Conservation (phyloP, 768 basidiomycete species). For the Podaxis sp. region DNA sequence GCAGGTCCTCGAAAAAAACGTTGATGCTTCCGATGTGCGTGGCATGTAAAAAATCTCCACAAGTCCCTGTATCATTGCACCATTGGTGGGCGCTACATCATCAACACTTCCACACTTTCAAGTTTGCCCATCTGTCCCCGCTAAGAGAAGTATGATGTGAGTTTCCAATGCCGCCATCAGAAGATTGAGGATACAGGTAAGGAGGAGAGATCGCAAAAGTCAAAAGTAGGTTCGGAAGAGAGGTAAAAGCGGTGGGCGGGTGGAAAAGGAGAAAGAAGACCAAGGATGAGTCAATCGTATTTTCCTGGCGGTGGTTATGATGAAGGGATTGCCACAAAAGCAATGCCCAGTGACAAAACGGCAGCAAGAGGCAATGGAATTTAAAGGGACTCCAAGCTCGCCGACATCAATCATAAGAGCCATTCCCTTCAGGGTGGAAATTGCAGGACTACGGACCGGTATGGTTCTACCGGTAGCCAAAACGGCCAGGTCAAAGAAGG, state of each 20-base stretch:
- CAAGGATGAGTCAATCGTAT: neutral
- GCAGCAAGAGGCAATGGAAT: too few relatives aligned
- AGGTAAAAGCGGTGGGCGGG: neutral
- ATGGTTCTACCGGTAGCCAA: too few relatives aligned
- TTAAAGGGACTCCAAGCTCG: too few relatives aligned
- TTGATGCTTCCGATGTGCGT: neutral
- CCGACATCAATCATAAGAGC: too few relatives aligned
- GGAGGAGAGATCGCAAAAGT: neutral
- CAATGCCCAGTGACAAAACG: too few relatives aligned
- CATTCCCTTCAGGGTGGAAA: too few relatives aligned
- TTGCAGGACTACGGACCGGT: too few relatives aligned
- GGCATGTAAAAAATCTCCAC: neutral
- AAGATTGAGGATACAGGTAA: neutral
- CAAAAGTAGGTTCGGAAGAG: neutral
- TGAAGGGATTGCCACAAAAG: neutral
- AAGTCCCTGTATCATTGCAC: neutral
- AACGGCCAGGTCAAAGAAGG: neutral
- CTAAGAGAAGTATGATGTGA: constrained; percentile 21
- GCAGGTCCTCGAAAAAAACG: neutral
- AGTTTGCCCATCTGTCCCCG: constrained; percentile 32
- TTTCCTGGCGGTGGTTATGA: neutral
- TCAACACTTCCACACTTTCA: constrained; percentile 39
- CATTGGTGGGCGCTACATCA: constrained; percentile 29
- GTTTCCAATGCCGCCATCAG: constrained; percentile 9
- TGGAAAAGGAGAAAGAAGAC: neutral